A percentile compares a stretch with the other conserved stretches of the same genome.
Evolutionary conservation across 768 basidiomycete genomes (phyloP).

Genomic region (Tulasnella sp.): DNA sequence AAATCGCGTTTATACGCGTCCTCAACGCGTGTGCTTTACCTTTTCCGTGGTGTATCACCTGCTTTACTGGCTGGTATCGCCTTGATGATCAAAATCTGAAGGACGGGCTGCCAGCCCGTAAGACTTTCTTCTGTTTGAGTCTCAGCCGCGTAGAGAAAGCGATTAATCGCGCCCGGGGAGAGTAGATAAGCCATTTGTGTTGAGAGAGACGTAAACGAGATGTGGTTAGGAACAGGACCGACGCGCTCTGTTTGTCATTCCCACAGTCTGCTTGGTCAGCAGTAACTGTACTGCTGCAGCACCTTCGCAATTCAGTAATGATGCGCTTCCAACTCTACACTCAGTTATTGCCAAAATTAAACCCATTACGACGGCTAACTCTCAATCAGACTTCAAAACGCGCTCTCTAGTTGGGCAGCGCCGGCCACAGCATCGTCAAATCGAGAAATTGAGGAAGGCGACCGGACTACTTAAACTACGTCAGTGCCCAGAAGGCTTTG

Average conservation of each 20-base stretch:
- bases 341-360: neutral
- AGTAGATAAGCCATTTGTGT: slow-evolving; percentile 26
- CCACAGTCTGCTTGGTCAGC: neutral
- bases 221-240: neutral
- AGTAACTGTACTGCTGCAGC: too few relatives aligned
- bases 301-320: too few relatives aligned
- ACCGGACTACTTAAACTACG: neutral
- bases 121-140: slow-evolving; percentile 14
- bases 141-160: neutral
- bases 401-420: neutral
- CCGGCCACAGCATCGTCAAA: neutral
- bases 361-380: neutral
- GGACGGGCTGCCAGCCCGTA: slow-evolving; percentile 31
- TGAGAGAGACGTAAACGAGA: neutral
- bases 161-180: slow-evolving; percentile 32
- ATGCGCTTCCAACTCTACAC: too few relatives aligned
- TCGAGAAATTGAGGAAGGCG: neutral
- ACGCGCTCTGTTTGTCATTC: slow-evolving; percentile 1
- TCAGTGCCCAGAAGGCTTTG: neutral
- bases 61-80: slow-evolving; percentile 41
- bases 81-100: slow-evolving; percentile 80
- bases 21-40: neutral
- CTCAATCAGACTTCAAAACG: neutral
- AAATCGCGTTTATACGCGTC: neutral
- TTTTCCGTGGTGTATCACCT: slow-evolving; percentile 20